These are phyloP conservation scores for Fusarium avenaceum DNA, from an alignment of 2,329 filamentous ascomycete species.

Conservation along the genomic window DNA sequence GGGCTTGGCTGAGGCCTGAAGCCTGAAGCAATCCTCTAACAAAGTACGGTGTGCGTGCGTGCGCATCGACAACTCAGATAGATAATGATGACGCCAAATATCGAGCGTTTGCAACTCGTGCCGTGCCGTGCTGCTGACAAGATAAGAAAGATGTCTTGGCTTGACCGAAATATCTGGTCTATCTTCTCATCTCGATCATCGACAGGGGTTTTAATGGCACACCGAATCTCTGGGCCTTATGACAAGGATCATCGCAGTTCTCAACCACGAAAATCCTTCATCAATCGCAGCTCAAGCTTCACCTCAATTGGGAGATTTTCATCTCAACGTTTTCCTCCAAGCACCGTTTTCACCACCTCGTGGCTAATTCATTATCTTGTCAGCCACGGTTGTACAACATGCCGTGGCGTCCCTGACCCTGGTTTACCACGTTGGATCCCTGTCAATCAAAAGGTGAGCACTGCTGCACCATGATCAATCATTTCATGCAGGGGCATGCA, in stretches of 20 bases:
- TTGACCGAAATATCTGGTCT: constrained; percentile 7
- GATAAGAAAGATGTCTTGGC: constrained; percentile 15
- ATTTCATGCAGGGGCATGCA: constrained; percentile 43
- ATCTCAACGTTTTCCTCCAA: background rate
- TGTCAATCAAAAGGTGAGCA: constrained; percentile 18
- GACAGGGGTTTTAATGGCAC: constrained; percentile 28
- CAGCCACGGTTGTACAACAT: constrained; percentile 33
- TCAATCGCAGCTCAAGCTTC: constrained; percentile 23
- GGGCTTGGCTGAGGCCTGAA: constrained; percentile 19
- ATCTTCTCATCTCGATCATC: constrained; percentile 22
- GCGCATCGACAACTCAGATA: constrained; percentile 4
- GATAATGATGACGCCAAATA: constrained; percentile 25
- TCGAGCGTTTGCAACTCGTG: constrained; percentile 2
- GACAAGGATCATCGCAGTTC: constrained; percentile 6
- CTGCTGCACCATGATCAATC: constrained; percentile 22
- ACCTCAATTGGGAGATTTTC: constrained; percentile 4
- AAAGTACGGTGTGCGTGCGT: constrained; percentile 18
- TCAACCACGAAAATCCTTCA: constrained; percentile 6
- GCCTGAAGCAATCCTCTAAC: constrained; percentile 14
- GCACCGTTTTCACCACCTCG: background rate
- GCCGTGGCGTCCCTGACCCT: constrained; percentile 29
- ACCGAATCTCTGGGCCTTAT: constrained; percentile 21
- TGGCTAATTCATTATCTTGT: constrained; percentile 5
- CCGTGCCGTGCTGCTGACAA: background rate
- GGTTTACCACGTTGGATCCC: constrained; percentile 31